Evolutionary conservation across 257 asterid species (phyloP).

Genomic region (Capsicum rhomboideum): DNA sequence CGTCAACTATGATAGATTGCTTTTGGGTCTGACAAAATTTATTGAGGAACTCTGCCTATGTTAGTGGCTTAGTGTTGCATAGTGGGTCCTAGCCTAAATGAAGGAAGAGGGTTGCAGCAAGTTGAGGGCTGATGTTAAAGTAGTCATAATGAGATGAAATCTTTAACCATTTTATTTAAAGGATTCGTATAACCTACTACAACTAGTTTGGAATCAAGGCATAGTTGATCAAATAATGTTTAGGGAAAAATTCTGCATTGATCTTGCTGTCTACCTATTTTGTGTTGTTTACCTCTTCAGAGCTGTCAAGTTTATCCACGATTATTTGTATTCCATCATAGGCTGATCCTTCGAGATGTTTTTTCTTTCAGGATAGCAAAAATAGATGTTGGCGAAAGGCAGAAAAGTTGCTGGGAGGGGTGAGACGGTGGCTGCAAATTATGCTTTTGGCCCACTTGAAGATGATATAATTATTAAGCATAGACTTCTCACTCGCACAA

Average conservation of each 20-base stretch:
- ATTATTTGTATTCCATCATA: not conserved
- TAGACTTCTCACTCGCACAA: slow-evolving; percentile 89
- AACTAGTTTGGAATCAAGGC: not conserved
- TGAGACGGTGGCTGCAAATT: slow-evolving; percentile 58
- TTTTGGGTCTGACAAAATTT: not conserved
- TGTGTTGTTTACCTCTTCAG: not conserved
- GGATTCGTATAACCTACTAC: not conserved
- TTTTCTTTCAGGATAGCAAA: slow-evolving; percentile 23
- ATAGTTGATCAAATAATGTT: not conserved
- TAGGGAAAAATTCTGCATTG: not conserved
- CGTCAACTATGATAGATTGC: not conserved
- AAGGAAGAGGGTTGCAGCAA: not conserved
- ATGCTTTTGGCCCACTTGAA: slow-evolving; percentile 92
- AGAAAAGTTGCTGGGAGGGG: slow-evolving; percentile 67
- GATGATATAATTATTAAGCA: slow-evolving; percentile 86
- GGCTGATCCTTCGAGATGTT: not conserved
- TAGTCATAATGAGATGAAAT: not conserved
- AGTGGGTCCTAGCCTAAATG: no score
- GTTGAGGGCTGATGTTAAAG: not conserved
- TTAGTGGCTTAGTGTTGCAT: not conserved
- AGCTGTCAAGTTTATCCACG: not conserved
- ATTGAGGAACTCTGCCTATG: not conserved
- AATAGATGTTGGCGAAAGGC: slow-evolving; percentile 56
- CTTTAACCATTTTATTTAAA: not conserved
- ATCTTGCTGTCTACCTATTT: not conserved